Percentiles rank a stretch among this genome's conserved stretches.
phyloP scores from a whole-genome alignment of 2,329 filamentous ascomycete genomes.

The Fusarium bactridioides region DNA sequence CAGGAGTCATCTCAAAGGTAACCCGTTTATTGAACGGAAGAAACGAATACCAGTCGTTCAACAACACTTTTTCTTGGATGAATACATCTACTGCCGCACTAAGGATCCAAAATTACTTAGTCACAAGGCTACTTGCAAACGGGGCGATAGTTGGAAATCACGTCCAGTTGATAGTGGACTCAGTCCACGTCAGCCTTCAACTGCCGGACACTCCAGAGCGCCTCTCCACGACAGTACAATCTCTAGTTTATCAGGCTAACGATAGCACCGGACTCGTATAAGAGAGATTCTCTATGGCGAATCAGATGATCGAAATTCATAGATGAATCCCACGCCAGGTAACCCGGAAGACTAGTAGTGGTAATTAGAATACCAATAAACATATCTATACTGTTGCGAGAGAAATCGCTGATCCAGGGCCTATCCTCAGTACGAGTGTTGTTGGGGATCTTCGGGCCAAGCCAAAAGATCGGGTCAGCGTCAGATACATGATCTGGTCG shows the following conservation, averaged over 20 bases:
- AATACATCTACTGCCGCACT: neutral
- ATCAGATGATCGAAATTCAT: neutral
- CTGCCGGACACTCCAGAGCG: neutral
- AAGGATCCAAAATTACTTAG: neutral
- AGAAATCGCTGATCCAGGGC: neutral
- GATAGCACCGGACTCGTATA: rapidly evolving
- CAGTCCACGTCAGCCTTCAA: neutral
- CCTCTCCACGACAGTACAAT: neutral
- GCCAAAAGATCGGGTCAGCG: neutral
- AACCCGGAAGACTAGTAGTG: neutral
- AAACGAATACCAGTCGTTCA: neutral
- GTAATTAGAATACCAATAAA: neutral
- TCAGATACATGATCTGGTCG: neutral
- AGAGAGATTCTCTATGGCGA: neutral
- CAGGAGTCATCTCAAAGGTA: neutral
- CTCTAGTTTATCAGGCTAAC: neutral
- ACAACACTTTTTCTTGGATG: neutral
- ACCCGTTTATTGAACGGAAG: neutral
- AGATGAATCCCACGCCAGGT: neutral
- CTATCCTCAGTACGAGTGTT: too few relatives aligned
- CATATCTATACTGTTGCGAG: neutral
- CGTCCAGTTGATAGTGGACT: neutral
- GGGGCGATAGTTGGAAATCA: neutral
- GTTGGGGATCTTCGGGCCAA: neutral
- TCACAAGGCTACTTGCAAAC: neutral